These are phyloP conservation scores for Cystofilobasidium macerans DNA, from an alignment of 768 basidiomycete species.

Conservation along the genomic window DNA sequence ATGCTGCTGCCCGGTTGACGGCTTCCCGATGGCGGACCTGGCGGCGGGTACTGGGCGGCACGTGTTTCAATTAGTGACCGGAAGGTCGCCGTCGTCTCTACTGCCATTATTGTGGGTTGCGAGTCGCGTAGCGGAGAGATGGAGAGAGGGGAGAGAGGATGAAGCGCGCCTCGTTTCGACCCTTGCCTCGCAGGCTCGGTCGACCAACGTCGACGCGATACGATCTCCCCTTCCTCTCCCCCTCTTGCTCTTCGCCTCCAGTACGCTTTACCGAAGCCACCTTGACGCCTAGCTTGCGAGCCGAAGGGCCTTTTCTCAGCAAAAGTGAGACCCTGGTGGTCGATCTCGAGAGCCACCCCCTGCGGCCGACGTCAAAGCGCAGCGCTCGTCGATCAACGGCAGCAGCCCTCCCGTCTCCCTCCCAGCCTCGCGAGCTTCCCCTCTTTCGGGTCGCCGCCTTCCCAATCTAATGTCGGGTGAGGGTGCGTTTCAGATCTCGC, in stretches of 20 bases:
- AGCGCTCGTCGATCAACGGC: neutral
- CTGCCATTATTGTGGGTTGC: neutral
- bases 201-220: too few relatives aligned
- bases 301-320: too few relatives aligned
- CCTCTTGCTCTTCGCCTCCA: too few relatives aligned
- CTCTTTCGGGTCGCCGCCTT: neutral
- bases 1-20: neutral
- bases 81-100: neutral
- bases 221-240: too few relatives aligned
- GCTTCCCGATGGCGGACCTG: neutral
- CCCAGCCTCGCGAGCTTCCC: neutral
- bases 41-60: neutral
- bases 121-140: too few relatives aligned
- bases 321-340: too few relatives aligned
- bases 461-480: neutral
- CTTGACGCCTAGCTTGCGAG: too few relatives aligned
- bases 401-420: neutral
- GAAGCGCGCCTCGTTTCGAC: too few relatives aligned
- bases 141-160: neutral
- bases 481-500: slow-evolving; percentile 15
- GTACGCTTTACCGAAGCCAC: too few relatives aligned
- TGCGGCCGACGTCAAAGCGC: too few relatives aligned
- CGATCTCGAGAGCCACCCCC: too few relatives aligned
- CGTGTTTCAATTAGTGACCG: neutral
- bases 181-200: too few relatives aligned